Conservation (phyloP, 1,284 basidiomycete genomes). For the Fomitopsis palustris region DNA sequence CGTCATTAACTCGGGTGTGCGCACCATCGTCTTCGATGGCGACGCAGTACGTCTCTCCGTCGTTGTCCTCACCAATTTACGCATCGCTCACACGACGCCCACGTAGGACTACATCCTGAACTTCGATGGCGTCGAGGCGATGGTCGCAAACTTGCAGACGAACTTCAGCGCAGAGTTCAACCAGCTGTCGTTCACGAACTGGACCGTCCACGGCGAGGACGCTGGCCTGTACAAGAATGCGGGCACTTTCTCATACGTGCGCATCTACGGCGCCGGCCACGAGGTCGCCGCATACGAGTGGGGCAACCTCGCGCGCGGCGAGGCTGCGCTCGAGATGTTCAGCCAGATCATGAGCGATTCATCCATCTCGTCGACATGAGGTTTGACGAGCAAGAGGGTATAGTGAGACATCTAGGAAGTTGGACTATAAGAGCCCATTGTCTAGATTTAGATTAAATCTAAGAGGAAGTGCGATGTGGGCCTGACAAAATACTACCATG, state of each 20-base stretch:
- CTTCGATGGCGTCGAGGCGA: constrained; percentile 56
- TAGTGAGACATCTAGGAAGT: neutral
- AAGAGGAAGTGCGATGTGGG: too few species aligned
- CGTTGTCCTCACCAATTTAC: neutral
- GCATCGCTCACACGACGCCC: too few species aligned
- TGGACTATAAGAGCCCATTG: too few species aligned
- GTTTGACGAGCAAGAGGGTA: neutral
- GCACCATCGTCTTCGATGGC: constrained; percentile 51
- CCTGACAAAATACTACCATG: too few species aligned
- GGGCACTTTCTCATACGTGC: constrained; percentile 57
- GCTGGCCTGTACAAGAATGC: constrained; percentile 58
- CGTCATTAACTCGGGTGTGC: constrained; percentile 57
- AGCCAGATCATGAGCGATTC: constrained; percentile 24
- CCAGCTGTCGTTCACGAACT: constrained; percentile 41
- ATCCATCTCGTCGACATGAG: constrained; percentile 18
- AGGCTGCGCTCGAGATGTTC: constrained; percentile 25
- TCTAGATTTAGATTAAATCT: too few species aligned
- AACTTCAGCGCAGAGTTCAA: constrained; percentile 29
- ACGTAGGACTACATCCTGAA: constrained; percentile 58
- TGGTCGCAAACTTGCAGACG: constrained; percentile 36
- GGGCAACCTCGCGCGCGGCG: constrained; percentile 18
- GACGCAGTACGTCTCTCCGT: constrained; percentile 49
- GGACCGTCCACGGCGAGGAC: constrained; percentile 45
- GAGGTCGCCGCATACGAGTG: constrained; percentile 24
- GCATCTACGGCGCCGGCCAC: constrained; percentile 37